phyloP scores from a whole-genome alignment of 1,284 basidiomycete species.

The Malassezia brasiliensis region DNA sequence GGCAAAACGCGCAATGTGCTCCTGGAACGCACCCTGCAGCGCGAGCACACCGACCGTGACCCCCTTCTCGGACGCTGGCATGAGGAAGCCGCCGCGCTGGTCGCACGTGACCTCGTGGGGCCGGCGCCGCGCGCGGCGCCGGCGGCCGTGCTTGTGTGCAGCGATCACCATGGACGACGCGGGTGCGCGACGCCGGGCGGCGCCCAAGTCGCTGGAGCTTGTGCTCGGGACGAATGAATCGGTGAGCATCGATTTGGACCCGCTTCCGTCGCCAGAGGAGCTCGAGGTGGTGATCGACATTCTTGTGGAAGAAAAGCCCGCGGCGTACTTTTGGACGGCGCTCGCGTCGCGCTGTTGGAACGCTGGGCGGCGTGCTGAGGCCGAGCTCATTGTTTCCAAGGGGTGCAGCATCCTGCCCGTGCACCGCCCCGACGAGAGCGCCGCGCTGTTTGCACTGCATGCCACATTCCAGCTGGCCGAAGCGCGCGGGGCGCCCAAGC shows the following conservation, averaged over 20 bases:
- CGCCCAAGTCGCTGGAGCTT: constrained; percentile 29
- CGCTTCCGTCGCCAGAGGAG: constrained; percentile 33
- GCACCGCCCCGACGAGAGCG: constrained; percentile 26
- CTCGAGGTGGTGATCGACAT: constrained; percentile 35
- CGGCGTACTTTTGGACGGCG: constrained; percentile 33
- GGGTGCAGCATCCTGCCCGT: constrained; percentile 27
- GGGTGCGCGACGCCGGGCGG: not conserved
- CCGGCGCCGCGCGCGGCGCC: no score
- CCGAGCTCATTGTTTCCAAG: constrained; percentile 23
- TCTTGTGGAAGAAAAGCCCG: constrained; percentile 31
- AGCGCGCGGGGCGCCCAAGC: constrained; percentile 33
- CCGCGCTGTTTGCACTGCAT: constrained; percentile 28
- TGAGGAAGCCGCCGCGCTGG: not conserved
- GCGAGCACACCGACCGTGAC: constrained; percentile 54
- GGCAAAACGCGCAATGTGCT: constrained; percentile 61
- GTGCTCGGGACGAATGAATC: constrained; percentile 35
- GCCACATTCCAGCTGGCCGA: constrained; percentile 28
- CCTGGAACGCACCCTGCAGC: constrained; percentile 83
- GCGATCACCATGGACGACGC: constrained; percentile 1
- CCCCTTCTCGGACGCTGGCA: not conserved
- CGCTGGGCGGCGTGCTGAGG: constrained; percentile 26
- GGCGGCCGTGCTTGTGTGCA: not conserved
- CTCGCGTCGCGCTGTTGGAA: constrained; percentile 32
- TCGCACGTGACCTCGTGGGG: no score
- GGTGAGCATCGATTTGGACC: constrained; percentile 35